phyloP scores from a whole-genome alignment of 805 yeast species.

The Starmerella bombi region DNA sequence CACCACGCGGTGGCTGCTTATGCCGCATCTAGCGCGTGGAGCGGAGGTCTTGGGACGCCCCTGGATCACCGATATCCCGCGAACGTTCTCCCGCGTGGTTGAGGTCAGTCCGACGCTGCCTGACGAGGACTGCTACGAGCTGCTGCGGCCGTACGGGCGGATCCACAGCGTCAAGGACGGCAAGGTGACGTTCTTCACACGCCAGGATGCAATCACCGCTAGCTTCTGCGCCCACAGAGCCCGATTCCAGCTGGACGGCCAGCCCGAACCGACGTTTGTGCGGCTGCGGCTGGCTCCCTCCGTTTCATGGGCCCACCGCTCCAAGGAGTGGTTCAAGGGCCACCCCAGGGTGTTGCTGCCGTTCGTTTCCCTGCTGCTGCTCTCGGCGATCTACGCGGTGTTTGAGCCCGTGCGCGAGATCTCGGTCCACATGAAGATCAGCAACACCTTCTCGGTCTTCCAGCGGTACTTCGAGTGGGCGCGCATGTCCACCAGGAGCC shows the following conservation, averaged over 20 bases:
- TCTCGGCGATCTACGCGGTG: slow-evolving; percentile 68
- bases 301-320: slow-evolving; percentile 18
- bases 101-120: slow-evolving; percentile 46
- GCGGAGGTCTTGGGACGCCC: slow-evolving; percentile 82
- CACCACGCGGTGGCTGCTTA: slow-evolving; percentile 8
- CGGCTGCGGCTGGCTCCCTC: slow-evolving; percentile 36
- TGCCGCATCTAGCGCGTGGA: slow-evolving; percentile 26
- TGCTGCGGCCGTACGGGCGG: slow-evolving; percentile 77
- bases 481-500: not conserved
- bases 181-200: slow-evolving; percentile 40
- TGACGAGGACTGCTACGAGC: slow-evolving; percentile 67
- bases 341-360: slow-evolving; percentile 83
- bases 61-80: slow-evolving; percentile 85
- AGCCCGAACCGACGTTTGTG: slow-evolving; percentile 26
- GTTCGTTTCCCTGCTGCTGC: slow-evolving; percentile 56
- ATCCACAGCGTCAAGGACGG: slow-evolving; percentile 35
- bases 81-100: slow-evolving; percentile 54
- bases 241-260: not conserved
- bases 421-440: slow-evolving; percentile 58
- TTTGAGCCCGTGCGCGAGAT: slow-evolving; percentile 89
- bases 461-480: slow-evolving; percentile 8
- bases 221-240: slow-evolving; percentile 71
- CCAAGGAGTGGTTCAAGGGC: slow-evolving; percentile 46
- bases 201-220: slow-evolving; percentile 68
- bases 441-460: slow-evolving; percentile 12